These are phyloP conservation scores for Puccinia triticina DNA, from an alignment of 1,284 basidiomycete species.

Conservation along the genomic window DNA sequence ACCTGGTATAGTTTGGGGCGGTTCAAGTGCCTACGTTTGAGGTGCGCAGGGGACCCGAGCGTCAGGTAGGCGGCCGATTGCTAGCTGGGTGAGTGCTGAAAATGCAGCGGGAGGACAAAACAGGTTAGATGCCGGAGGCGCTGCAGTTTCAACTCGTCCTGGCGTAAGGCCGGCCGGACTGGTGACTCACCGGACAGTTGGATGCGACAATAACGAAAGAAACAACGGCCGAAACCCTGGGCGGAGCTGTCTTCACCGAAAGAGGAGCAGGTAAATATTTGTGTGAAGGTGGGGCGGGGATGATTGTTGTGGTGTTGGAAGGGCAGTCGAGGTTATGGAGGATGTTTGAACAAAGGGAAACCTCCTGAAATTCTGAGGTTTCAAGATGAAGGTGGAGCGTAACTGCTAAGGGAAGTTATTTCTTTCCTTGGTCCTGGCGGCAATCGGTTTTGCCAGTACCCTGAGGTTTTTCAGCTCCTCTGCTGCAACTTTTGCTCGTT, in stretches of 20 bases:
- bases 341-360: constrained; percentile 24
- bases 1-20: constrained; percentile 29
- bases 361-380: constrained; percentile 14
- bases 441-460: background rate
- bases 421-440: background rate
- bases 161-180: background rate
- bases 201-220: constrained; percentile 21
- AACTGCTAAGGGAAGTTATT: background rate
- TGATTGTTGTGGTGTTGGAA: constrained; percentile 28
- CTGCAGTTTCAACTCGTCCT: constrained; percentile 32
- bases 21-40: constrained; percentile 7
- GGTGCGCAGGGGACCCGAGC: constrained; percentile 17
- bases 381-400: background rate
- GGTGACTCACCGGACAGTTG: constrained; percentile 9
- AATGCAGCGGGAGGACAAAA: constrained; percentile 5
- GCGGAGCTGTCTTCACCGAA: constrained; percentile 8
- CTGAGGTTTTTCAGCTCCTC: constrained; percentile 21
- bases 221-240: background rate
- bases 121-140: constrained; percentile 16
- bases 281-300: constrained; percentile 29
- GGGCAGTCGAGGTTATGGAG: constrained; percentile 5
- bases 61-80: constrained; percentile 16
- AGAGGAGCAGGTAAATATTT: constrained; percentile 16
- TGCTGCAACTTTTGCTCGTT: background rate
- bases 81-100: constrained; percentile 20